A percentile compares a stretch with the other conserved stretches of the same genome.
These are phyloP conservation scores for Gossypium longicalyx DNA, from an alignment of 345 rosid species.

Conservation along the genomic window DNA sequence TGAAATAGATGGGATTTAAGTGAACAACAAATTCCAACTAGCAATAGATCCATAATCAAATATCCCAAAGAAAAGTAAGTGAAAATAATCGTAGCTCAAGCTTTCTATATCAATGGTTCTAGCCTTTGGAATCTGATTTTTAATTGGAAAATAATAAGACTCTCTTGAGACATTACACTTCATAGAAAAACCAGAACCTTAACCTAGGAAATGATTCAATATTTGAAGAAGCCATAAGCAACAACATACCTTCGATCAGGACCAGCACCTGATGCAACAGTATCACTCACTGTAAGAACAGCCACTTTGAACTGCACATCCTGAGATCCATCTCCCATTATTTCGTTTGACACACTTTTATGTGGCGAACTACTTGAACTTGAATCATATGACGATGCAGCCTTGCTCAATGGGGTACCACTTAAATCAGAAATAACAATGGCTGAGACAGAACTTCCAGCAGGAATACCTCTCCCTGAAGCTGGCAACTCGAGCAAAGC, in stretches of 20 bases:
- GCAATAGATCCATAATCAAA: background rate
- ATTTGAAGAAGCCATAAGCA: constrained; percentile 10
- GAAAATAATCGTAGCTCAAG: background rate
- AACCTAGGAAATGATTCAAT: background rate
- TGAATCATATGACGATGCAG: constrained; percentile 29
- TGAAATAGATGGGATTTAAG: background rate
- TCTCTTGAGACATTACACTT: background rate
- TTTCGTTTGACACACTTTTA: constrained; percentile 25
- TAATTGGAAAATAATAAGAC: background rate
- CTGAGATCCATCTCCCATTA: constrained; percentile 24
- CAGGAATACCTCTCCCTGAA: constrained; percentile 48
- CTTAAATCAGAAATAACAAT: constrained; percentile 56
- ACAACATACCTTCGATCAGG: constrained; percentile 77
- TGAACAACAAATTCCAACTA: background rate
- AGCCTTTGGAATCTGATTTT: background rate
- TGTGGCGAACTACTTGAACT: constrained; percentile 31
- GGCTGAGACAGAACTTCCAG: constrained; percentile 76
- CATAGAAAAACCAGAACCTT: background rate
- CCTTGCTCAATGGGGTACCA: constrained; percentile 24
- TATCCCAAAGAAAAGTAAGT: background rate
- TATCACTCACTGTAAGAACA: constrained; percentile 84
- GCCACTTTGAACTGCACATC: constrained; percentile 55
- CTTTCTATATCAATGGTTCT: background rate
- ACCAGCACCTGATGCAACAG: constrained; percentile 80
- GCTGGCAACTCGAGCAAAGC: constrained; percentile 84